These are phyloP conservation scores for Backusella tarrabulga DNA, from an alignment of 192 early-diverging fungal genomes.

Conservation along the genomic window DNA sequence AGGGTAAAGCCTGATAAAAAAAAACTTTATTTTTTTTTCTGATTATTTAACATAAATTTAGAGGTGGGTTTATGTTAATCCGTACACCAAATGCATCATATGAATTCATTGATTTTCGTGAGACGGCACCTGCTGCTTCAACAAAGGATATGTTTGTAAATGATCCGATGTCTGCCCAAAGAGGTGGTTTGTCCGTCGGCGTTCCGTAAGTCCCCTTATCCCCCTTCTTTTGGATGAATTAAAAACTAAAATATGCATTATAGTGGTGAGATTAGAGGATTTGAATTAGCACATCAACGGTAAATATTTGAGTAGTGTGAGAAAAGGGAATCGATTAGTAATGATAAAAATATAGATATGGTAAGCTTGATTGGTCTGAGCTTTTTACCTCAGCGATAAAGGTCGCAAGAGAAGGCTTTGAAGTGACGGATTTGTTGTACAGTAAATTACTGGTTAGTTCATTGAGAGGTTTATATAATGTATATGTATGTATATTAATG, in stretches of 20 bases:
- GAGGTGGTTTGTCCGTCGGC: conserved; percentile 72
- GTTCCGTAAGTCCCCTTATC: conserved; percentile 60
- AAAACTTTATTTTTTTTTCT: neutral
- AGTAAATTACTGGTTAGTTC: conserved; percentile 28
- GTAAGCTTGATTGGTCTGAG: conserved; percentile 79
- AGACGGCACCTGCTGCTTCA: conserved; percentile 75
- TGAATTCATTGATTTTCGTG: conserved; percentile 86
- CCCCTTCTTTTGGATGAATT: conserved; percentile 6
- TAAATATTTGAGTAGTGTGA: conserved; percentile 13
- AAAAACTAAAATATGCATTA: conserved; percentile 9
- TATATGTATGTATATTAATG: neutral
- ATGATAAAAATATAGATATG: conserved; percentile 46
- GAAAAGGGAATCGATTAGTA: neutral
- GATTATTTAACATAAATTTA: neutral
- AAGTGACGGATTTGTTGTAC: conserved; percentile 26
- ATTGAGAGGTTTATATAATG: neutral
- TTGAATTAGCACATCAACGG: conserved; percentile 73
- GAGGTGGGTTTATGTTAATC: conserved; percentile 93
- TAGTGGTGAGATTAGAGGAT: conserved; percentile 85
- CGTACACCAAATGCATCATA: conserved; percentile 55
- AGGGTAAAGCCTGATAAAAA: conserved; percentile 36
- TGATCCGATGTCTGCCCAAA: conserved; percentile 65
- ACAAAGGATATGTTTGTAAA: conserved; percentile 78
- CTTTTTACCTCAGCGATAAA: conserved; percentile 78
- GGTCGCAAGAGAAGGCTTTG: conserved; percentile 76